These are phyloP conservation scores for Ramularia collo-cygni DNA, from an alignment of 2,329 filamentous ascomycete genomes.

Conservation along the genomic window DNA sequence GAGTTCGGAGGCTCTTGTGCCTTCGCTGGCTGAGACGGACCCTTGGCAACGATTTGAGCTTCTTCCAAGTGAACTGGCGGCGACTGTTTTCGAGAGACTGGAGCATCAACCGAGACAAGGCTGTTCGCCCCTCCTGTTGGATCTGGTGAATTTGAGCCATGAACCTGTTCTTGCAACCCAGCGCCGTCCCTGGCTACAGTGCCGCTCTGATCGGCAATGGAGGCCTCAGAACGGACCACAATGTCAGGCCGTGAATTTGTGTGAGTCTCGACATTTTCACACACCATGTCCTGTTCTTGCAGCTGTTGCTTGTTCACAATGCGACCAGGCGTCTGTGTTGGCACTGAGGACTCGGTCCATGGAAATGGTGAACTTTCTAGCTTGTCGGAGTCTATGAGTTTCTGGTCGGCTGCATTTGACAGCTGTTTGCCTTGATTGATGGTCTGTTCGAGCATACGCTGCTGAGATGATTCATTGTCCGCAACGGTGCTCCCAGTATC, in stretches of 20 bases:
- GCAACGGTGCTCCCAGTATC: conserved; percentile 38
- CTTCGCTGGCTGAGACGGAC: conserved; percentile 6
- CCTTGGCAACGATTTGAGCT: neutral
- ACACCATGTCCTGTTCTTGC: no score
- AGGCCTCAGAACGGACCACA: no score
- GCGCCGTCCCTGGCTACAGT: no score
- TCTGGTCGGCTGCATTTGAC: conserved; percentile 1
- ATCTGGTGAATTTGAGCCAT: neutral
- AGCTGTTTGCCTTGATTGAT: conserved; percentile 18
- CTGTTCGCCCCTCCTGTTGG: neutral
- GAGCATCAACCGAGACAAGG: neutral
- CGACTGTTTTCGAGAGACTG: neutral
- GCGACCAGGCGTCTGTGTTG: conserved; percentile 15
- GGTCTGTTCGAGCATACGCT: conserved; percentile 34
- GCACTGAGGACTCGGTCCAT: conserved; percentile 17
- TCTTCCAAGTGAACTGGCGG: no score
- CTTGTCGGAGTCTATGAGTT: conserved; percentile 6
- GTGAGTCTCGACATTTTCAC: no score
- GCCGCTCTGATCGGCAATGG: no score
- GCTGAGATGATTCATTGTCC: conserved; percentile 36
- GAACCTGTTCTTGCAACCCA: neutral
- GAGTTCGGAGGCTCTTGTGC: conserved; percentile 8
- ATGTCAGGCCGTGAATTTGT: no score
- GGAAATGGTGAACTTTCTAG: conserved; percentile 22
- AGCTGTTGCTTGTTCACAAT: neutral